These are phyloP conservation scores for Meira miltonrushii DNA, from an alignment of 1,284 basidiomycete genomes.

Conservation along the genomic window DNA sequence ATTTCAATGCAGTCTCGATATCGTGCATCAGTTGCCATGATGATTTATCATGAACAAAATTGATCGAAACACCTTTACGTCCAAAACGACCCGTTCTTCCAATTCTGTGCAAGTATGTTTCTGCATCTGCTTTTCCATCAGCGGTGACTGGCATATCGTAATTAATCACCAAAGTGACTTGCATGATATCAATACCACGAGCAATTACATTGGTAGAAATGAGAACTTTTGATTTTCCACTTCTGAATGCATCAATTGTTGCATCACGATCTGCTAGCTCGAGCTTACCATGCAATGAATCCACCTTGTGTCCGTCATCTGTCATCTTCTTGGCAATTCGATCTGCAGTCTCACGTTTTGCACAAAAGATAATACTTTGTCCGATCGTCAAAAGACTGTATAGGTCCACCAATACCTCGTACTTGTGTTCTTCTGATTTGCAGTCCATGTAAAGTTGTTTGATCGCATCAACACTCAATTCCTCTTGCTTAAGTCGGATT, in stretches of 20 bases:
- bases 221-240: constrained; percentile 91
- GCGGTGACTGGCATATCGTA: constrained; percentile 79
- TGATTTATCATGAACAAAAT: constrained; percentile 50
- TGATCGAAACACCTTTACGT: constrained; percentile 51
- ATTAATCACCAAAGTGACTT: constrained; percentile 77
- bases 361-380: constrained; percentile 90
- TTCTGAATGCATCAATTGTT: constrained; percentile 90
- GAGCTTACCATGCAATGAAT: constrained; percentile 91
- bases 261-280: constrained; percentile 80
- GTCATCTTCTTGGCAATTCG: constrained; percentile 85
- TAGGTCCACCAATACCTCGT: constrained; percentile 84
- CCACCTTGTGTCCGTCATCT: constrained; percentile 89
- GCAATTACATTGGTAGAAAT: constrained; percentile 99
- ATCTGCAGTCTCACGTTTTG: constrained; percentile 80
- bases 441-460: constrained; percentile 95
- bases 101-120: constrained; percentile 97
- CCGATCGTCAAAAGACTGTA: constrained; percentile 90
- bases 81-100: constrained; percentile 49
- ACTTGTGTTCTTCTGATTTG: constrained; percentile 78
- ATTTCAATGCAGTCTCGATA: constrained; percentile 47
- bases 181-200: constrained; percentile 94
- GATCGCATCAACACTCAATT: constrained; percentile 89
- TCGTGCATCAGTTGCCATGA: constrained; percentile 47
- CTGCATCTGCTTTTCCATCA: constrained; percentile 70
- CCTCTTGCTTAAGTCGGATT: constrained; percentile 90